Evolutionary conservation across 2,329 filamentous ascomycete species (phyloP), one percentile per base, ranked within the genome.

Genomic region (Neoarthrinium moseri): DNA sequence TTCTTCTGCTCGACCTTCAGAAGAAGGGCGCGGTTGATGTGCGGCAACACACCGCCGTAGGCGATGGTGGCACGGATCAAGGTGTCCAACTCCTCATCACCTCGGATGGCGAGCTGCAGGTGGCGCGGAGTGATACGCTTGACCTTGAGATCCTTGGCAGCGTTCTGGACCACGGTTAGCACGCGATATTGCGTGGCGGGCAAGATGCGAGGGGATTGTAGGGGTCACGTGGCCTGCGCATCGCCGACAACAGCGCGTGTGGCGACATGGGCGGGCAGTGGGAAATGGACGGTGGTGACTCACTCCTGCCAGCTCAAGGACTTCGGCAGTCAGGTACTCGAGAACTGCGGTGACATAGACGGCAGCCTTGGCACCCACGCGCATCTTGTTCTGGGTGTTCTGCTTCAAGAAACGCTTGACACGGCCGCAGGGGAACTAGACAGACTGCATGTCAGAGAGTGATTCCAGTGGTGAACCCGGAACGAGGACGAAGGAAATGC

Each of bases 321-420:
- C 92, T 83, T 99, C 92, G 54, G 92, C 92, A 50, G 94, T 96
- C 58, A 99, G 78, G 69, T 99, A 99, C 76, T 99, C 94, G 55
- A 99, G 87, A 47, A 99, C 94, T 34, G 94, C 94, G 40, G 94
- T 97, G 52, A 97, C 90, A 68, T 99, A 99, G 61, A 99, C 94
- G 56, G 94, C 91, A 55, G 94, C 94, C 80, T 97, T 97, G 65
- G 92, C 94, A 62, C 94, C 94, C 57, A 99, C 95, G 73, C 94
- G 92, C 89, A 96, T 97, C 80, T 97, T 97, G 76, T 96, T 95
- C 69, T 97, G 94, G 40, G 94, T 97, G 76, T 96, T 96, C 72
- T 90, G 91, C 83, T 97, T 96, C 68, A 99, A 80, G 78, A 97
- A 97, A 77, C 94, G 91, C 87, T 99, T 99, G 73, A 99, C 94